These are phyloP conservation scores for Botryotinia narcissicola DNA, from an alignment of 2,329 filamentous ascomycete genomes.

Conservation along the genomic window DNA sequence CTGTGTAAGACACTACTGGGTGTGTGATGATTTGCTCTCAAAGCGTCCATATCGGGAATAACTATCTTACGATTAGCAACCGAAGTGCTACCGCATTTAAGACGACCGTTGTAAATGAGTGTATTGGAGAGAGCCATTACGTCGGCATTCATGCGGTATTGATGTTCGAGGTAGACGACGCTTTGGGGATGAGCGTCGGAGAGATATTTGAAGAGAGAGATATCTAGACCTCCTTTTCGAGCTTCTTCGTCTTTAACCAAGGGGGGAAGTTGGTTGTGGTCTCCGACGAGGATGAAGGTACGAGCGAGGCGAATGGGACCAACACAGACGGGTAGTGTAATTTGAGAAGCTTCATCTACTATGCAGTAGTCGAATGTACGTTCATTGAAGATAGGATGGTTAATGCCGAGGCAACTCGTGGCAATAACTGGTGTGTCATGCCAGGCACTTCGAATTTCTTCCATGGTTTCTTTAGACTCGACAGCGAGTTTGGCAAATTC, in stretches of 20 bases:
- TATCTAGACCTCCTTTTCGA: constrained; percentile 78
- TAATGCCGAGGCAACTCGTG: constrained; percentile 90
- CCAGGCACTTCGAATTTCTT: constrained; percentile 81
- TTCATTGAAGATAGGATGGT: constrained; percentile 82
- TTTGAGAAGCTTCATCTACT: constrained; percentile 96
- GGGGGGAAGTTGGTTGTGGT: constrained; percentile 93
- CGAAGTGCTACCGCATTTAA: constrained; percentile 81
- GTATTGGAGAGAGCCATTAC: constrained; percentile 93
- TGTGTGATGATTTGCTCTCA: constrained; percentile 58
- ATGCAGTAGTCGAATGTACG: constrained; percentile 97
- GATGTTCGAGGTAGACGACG: constrained; percentile 88
- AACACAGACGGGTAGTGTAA: constrained; percentile 90
- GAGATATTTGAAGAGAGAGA: constrained; percentile 90
- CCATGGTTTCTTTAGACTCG: constrained; percentile 70
- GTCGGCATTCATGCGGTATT: constrained; percentile 98
- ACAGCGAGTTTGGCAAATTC: constrained; percentile 79
- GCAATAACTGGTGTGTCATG: constrained; percentile 86
- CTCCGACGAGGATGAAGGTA: constrained; percentile 92
- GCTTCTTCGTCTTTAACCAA: constrained; percentile 92
- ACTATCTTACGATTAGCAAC: constrained; percentile 68
- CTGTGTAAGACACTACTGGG: constrained; percentile 29
- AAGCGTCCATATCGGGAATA: constrained; percentile 62
- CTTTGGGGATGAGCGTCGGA: constrained; percentile 84
- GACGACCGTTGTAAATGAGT: constrained; percentile 84
- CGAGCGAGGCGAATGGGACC: constrained; percentile 90